Conservation (phyloP, 2,329 filamentous ascomycete genomes). For the Cryphonectria japonica region DNA sequence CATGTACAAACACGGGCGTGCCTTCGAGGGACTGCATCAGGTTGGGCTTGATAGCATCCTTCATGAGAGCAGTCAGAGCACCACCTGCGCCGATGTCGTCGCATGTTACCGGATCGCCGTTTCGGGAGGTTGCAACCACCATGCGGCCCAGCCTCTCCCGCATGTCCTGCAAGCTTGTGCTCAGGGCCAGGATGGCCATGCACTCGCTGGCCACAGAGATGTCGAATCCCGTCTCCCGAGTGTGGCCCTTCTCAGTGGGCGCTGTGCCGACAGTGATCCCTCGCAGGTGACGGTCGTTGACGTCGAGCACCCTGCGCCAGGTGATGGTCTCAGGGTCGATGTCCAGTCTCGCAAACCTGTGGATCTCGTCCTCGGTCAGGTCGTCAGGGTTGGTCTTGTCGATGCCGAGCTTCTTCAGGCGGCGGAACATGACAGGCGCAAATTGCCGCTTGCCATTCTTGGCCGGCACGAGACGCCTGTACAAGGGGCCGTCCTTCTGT, state of each 20-base stretch:
- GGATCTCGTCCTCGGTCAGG: slow-evolving; percentile 86
- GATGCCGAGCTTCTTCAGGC: slow-evolving; percentile 94
- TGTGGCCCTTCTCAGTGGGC: slow-evolving; percentile 86
- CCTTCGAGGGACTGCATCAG: slow-evolving; percentile 98
- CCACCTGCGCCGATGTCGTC: slow-evolving; percentile 94
- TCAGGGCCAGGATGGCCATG: slow-evolving; percentile 96
- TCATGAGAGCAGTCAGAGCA: slow-evolving; percentile 92
- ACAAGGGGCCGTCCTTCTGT: slow-evolving; percentile 87
- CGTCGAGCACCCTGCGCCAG: slow-evolving; percentile 93
- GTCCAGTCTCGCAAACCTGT: slow-evolving; percentile 87
- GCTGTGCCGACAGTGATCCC: slow-evolving; percentile 88
- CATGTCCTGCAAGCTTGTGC: slow-evolving; percentile 85
- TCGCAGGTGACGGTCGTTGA: slow-evolving; percentile 93
- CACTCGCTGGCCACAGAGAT: slow-evolving; percentile 97
- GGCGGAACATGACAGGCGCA: slow-evolving; percentile 86
- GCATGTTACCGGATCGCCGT: slow-evolving; percentile 89
- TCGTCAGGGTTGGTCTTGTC: slow-evolving; percentile 92
- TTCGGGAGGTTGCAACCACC: slow-evolving; percentile 87
- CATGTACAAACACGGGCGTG: slow-evolving; percentile 96
- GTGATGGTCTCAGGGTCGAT: slow-evolving; percentile 98
- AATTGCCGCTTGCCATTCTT: slow-evolving; percentile 92
- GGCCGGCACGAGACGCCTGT: slow-evolving; percentile 80
- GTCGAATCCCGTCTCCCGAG: slow-evolving; percentile 90
- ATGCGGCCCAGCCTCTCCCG: slow-evolving; percentile 91
- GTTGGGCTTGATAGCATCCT: slow-evolving; percentile 95